Evolutionary conservation across 1,284 basidiomycete genomes (phyloP).

Genomic region (Melampsora americana): DNA sequence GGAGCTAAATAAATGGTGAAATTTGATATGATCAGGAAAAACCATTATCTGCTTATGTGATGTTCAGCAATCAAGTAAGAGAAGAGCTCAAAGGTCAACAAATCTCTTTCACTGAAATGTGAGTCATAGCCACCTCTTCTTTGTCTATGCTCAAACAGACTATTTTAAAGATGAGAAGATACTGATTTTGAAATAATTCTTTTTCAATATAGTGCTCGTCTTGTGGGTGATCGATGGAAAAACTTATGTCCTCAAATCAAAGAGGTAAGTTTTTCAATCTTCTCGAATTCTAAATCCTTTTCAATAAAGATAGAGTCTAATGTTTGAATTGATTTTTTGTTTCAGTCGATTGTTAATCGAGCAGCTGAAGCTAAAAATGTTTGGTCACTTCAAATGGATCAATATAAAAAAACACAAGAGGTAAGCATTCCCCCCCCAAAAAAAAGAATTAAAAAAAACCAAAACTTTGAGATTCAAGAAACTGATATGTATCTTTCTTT

Average conservation of each 20-base stretch:
- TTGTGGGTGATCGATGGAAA: slow-evolving; percentile 38
- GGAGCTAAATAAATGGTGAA: background rate
- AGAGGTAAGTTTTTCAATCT: slow-evolving; percentile 25
- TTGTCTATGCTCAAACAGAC: background rate
- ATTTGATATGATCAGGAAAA: slow-evolving; percentile 17
- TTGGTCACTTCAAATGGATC: slow-evolving; percentile 22
- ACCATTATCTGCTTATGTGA: slow-evolving; percentile 34
- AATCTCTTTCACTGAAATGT: slow-evolving; percentile 41
- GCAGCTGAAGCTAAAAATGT: slow-evolving; percentile 30
- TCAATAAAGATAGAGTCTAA: background rate
- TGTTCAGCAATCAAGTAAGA: slow-evolving; percentile 36
- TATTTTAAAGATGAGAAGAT: no score
- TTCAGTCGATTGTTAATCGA: slow-evolving; percentile 17
- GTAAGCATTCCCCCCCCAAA: background rate
- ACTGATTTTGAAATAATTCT: no score
- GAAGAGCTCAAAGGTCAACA: slow-evolving; percentile 30
- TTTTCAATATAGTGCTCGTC: slow-evolving; percentile 16
- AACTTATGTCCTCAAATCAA: slow-evolving; percentile 16
- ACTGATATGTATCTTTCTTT: no score
- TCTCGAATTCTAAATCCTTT: background rate
- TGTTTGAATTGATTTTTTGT: background rate
- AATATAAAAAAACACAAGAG: slow-evolving; percentile 24
- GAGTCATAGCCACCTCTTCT: background rate
- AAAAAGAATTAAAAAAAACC: background rate
- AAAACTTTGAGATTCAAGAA: no score